Evolutionary conservation across 2,329 filamentous ascomycete species (phyloP).

Genomic region (Ceratocystis smalleyi): DNA sequence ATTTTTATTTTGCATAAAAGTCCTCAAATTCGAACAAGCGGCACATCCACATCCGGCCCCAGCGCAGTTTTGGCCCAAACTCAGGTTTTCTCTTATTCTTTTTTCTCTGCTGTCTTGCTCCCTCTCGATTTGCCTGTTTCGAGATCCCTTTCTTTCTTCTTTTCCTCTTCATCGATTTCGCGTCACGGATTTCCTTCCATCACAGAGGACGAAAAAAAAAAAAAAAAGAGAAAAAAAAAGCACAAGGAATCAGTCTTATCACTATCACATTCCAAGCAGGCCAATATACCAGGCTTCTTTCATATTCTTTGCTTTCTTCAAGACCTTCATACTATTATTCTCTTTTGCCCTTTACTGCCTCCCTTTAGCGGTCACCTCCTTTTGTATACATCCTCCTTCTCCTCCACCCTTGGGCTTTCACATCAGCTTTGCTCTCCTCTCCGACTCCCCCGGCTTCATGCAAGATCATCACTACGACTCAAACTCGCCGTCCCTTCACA

Average conservation of each 20-base stretch:
- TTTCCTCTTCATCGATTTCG: not conserved
- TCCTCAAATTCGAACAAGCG: conserved; percentile 6
- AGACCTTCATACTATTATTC: not conserved
- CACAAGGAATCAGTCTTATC: not conserved
- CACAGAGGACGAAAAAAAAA: not conserved
- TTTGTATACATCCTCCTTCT: not conserved
- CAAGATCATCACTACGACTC: conserved; percentile 54
- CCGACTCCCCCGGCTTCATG: conserved; percentile 32
- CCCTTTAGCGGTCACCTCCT: not conserved
- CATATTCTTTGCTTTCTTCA: not conserved
- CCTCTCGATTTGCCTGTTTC: not conserved
- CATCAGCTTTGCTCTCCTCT: not conserved
- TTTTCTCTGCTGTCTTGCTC: not conserved
- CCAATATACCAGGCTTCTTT: not conserved
- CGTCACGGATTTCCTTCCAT: not conserved
- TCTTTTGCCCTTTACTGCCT: not conserved
- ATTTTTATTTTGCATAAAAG: conserved; percentile 1
- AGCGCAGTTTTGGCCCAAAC: conserved; percentile 6
- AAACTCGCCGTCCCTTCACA: conserved; percentile 57
- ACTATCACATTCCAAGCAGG: not conserved
- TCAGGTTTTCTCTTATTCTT: conserved; percentile 1
- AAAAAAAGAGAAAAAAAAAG: not conserved
- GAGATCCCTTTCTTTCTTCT: not conserved
- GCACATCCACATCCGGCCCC: conserved; percentile 4
- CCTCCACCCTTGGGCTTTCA: not conserved